phyloP scores from a whole-genome alignment of 2,329 filamentous ascomycete genomes.

The Aspergillus udagawae region DNA sequence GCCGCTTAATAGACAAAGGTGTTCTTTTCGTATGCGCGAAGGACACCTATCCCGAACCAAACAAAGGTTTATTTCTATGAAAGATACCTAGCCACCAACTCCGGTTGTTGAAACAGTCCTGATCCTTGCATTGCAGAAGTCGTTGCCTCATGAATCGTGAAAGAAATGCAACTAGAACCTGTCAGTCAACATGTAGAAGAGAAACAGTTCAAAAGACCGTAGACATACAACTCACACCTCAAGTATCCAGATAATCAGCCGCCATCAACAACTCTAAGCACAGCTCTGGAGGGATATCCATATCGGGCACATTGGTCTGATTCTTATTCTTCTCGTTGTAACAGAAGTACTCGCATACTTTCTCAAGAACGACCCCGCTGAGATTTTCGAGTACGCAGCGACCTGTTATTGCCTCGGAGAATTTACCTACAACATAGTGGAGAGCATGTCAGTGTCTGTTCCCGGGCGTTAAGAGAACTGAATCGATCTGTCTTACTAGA shows the following conservation, averaged over 20 bases:
- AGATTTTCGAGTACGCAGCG: conserved; percentile 58
- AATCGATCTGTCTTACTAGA: conserved; percentile 45
- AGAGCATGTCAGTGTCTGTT: neutral
- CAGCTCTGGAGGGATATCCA: conserved; percentile 63
- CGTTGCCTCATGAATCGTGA: neutral
- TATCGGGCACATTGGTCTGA: conserved; percentile 58
- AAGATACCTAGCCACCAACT: neutral
- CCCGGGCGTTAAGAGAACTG: neutral
- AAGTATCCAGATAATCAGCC: conserved; percentile 60
- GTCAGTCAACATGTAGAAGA: neutral
- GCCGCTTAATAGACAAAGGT: neutral
- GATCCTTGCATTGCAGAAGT: neutral
- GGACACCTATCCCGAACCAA: neutral
- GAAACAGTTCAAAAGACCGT: neutral
- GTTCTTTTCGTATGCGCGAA: neutral
- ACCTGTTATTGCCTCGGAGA: conserved; percentile 57
- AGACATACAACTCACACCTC: conserved; percentile 2
- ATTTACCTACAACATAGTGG: conserved; percentile 47
- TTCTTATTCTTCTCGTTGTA: conserved; percentile 64
- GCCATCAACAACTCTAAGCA: conserved; percentile 64
- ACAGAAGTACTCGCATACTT: conserved; percentile 67
- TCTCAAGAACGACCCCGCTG: conserved; percentile 61
- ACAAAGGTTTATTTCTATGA: neutral
- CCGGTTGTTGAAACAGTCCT: neutral
- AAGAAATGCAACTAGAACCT: neutral